A percentile compares a stretch with the other conserved stretches of the same genome.
Conservation (phyloP, 140 eudicot species). For the Anethum foeniculum region DNA sequence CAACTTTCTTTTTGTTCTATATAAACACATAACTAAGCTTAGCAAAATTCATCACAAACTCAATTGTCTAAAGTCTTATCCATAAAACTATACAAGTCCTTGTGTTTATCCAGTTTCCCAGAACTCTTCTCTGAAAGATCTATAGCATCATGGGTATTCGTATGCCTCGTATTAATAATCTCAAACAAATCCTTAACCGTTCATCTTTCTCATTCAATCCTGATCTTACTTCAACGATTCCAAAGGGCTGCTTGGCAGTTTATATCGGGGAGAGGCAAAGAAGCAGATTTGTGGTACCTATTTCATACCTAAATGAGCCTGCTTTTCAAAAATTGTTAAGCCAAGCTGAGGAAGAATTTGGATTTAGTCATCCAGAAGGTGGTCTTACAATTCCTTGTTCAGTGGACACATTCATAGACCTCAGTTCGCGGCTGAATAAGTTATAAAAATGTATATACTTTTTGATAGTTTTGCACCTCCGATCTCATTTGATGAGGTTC, state of each 20-base stretch:
- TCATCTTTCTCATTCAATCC: not conserved
- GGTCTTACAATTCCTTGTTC: not conserved
- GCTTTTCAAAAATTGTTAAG: not conserved
- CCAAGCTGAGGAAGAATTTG: not conserved
- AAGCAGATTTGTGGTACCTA: not conserved
- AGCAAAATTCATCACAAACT: not conserved
- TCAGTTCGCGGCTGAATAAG: not conserved
- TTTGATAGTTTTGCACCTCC: not conserved
- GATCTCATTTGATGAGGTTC: not conserved
- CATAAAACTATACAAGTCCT: not conserved
- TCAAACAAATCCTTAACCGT: not conserved
- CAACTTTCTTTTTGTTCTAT: not conserved
- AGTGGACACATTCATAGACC: not conserved
- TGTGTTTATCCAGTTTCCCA: not conserved
- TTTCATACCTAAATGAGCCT: not conserved
- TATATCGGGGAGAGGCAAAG: not conserved
- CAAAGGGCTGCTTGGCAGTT: not conserved
- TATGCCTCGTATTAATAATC: not conserved
- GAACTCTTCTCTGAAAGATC: not conserved
- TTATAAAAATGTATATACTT: not conserved
- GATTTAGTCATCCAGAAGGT: not conserved
- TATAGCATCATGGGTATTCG: not conserved
- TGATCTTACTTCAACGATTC: not conserved
- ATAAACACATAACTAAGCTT: not conserved
- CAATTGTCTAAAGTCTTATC: not conserved